phyloP scores from a whole-genome alignment of 768 basidiomycete species.

The Mycena rebaudengoi region DNA sequence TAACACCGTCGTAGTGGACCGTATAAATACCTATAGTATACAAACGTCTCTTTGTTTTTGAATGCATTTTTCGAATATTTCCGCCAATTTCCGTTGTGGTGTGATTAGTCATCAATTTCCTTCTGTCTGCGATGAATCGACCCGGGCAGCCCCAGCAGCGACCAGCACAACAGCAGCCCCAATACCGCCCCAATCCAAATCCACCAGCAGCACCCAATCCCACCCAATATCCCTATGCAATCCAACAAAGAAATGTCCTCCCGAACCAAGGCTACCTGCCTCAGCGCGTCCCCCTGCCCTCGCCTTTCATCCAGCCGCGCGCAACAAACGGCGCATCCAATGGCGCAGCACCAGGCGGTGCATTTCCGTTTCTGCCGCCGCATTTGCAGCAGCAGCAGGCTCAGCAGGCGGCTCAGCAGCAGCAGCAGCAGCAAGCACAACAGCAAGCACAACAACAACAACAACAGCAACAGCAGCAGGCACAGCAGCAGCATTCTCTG shows the following conservation, averaged over 20 bases:
- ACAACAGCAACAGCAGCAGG: conserved; percentile 57
- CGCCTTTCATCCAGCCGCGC: conserved; percentile 73
- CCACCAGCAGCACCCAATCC: conserved; percentile 29
- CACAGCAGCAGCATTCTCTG: conserved; percentile 63
- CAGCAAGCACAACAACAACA: conserved; percentile 54
- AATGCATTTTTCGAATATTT: too few species aligned
- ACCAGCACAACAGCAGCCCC: conserved; percentile 20
- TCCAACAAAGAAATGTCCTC: conserved; percentile 67
- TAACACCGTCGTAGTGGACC: too few species aligned
- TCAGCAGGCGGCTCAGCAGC: conserved; percentile 53
- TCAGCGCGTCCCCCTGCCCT: conserved; percentile 64
- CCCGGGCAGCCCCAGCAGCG: conserved; percentile 19
- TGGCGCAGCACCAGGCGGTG: conserved; percentile 50
- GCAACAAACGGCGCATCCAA: conserved; percentile 23
- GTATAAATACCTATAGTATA: too few species aligned
- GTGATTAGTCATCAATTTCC: too few species aligned
- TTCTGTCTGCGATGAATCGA: conserved; percentile 25
- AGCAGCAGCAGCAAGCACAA: conserved; percentile 59
- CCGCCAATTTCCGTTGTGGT: too few species aligned
- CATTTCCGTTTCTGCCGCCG: conserved; percentile 71
- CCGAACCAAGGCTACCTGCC: conserved; percentile 61
- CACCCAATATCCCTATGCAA: conserved; percentile 63
- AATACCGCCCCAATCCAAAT: conserved; percentile 30
- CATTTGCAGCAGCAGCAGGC: conserved; percentile 55
- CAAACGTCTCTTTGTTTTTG: too few species aligned